A percentile compares a stretch with the other conserved stretches of the same genome.
These are phyloP conservation scores for Gonapodya prolifera DNA, from an alignment of 192 early-diverging fungal genomes.

Conservation along the genomic window DNA sequence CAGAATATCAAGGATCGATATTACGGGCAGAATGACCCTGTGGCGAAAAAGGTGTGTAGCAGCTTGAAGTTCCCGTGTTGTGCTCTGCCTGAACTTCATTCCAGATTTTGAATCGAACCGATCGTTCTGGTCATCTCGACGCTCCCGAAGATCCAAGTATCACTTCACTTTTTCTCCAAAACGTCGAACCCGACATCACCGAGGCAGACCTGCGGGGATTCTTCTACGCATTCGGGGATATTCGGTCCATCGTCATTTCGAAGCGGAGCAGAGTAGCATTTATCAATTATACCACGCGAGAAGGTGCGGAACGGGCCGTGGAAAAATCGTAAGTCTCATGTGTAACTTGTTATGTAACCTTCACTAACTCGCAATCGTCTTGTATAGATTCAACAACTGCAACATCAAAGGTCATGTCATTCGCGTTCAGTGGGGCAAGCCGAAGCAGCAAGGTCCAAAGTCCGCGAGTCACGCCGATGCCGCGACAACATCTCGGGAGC, in stretches of 20 bases:
- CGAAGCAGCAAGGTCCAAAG: conserved; percentile 55
- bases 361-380: conserved; percentile 16
- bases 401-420: conserved; percentile 58
- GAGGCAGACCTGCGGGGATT: conserved; percentile 57
- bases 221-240: conserved; percentile 78
- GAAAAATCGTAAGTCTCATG: neutral
- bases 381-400: conserved; percentile 53
- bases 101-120: conserved; percentile 26
- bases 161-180: conserved; percentile 77
- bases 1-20: conserved; percentile 95
- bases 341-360: neutral
- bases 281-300: conserved; percentile 70
- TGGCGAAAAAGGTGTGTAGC: conserved; percentile 69
- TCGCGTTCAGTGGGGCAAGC: conserved; percentile 73
- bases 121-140: conserved; percentile 26
- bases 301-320: conserved; percentile 71
- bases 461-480: conserved; percentile 10
- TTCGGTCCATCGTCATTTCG: conserved; percentile 74
- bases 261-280: conserved; percentile 77
- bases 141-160: conserved; percentile 71
- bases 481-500: neutral
- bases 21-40: conserved; percentile 88
- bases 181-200: conserved; percentile 55
- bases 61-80: neutral
- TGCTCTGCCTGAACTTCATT: too few species aligned